Percentiles rank a stretch among this genome's conserved stretches.
Conservation (phyloP, 177 flowering plant species). For the Vitis hybrid region DNA sequence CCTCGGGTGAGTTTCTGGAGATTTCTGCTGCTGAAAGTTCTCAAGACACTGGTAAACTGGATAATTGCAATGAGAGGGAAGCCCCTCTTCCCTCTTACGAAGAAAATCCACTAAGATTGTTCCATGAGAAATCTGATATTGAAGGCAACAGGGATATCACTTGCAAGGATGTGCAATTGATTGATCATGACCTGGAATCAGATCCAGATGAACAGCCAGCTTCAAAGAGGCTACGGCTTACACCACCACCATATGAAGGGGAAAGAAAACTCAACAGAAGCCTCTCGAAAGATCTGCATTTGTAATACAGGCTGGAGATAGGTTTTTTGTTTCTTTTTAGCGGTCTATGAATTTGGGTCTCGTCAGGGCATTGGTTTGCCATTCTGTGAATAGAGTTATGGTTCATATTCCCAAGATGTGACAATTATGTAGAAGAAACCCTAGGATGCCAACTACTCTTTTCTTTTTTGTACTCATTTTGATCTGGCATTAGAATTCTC, state of each 20-base stretch:
- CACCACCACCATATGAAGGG: conserved; percentile 15
- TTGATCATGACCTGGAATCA: conserved; percentile 14
- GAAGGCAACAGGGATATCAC: conserved; percentile 2
- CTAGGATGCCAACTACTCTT: too few relatives aligned
- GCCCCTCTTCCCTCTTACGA: conserved; percentile 6
- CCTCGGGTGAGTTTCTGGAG: conserved; percentile 26
- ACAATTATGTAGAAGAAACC: too few relatives aligned
- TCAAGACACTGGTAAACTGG: conserved; percentile 19
- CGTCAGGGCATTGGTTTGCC: conserved; percentile 1
- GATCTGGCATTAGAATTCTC: too few relatives aligned
- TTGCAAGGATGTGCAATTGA: conserved; percentile 12
- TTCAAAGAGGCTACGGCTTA: conserved; percentile 36
- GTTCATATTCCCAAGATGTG: not conserved
- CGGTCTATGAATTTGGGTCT: not conserved
- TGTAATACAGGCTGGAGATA: not conserved
- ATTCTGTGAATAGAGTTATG: conserved; percentile 13
- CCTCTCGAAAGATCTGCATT: conserved; percentile 12
- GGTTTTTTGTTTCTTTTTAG: not conserved
- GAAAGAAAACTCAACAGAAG: conserved; percentile 8
- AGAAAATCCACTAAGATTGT: not conserved
- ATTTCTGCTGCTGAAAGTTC: conserved; percentile 23
- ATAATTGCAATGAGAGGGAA: conserved; percentile 17
- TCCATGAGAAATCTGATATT: not conserved
- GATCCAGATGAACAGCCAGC: conserved; percentile 26
- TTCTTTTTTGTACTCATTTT: too few relatives aligned